These are phyloP conservation scores for Neurospora sp. DNA, from an alignment of 495 filamentous ascomycete species.

Conservation along the genomic window DNA sequence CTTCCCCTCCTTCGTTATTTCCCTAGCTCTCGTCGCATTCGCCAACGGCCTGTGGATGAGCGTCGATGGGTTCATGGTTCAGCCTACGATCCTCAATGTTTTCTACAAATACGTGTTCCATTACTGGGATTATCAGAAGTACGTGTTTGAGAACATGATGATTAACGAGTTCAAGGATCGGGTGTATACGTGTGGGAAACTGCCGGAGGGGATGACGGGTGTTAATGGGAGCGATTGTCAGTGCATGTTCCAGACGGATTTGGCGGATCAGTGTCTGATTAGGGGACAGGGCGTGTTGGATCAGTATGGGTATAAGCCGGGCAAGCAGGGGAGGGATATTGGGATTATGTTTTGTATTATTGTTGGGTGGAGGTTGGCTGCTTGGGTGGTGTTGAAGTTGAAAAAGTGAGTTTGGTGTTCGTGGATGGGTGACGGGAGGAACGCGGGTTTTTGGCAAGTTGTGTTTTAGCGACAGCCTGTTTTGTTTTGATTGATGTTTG, in stretches of 20 bases:
- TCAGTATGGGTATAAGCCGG: constrained; percentile 55
- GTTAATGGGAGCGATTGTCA: constrained; percentile 38
- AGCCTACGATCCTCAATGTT: constrained; percentile 56
- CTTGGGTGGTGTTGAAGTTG: constrained; percentile 29
- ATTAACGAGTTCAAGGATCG: constrained; percentile 66
- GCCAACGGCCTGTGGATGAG: constrained; percentile 84
- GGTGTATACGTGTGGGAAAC: constrained; percentile 45
- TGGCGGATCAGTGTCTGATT: constrained; percentile 56
- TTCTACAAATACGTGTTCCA: constrained; percentile 81
- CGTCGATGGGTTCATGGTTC: constrained; percentile 71
- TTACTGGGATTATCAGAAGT: constrained; percentile 76
- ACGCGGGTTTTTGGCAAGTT: neutral
- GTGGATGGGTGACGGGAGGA: neutral
- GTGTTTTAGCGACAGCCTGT: neutral
- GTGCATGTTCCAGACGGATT: constrained; percentile 51
- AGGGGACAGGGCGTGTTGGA: constrained; percentile 56
- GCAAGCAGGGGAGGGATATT: constrained; percentile 56
- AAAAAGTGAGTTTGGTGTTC: constrained; percentile 11
- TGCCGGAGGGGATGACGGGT: constrained; percentile 18
- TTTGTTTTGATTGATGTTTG: neutral
- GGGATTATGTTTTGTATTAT: constrained; percentile 69
- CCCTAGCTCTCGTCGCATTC: constrained; percentile 67
- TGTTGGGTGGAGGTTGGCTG: constrained; percentile 56
- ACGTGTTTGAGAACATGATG: constrained; percentile 88
- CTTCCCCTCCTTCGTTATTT: constrained; percentile 68